Conservation (phyloP, 495 filamentous ascomycete genomes). For the Annulohypoxylon bovei region DNA sequence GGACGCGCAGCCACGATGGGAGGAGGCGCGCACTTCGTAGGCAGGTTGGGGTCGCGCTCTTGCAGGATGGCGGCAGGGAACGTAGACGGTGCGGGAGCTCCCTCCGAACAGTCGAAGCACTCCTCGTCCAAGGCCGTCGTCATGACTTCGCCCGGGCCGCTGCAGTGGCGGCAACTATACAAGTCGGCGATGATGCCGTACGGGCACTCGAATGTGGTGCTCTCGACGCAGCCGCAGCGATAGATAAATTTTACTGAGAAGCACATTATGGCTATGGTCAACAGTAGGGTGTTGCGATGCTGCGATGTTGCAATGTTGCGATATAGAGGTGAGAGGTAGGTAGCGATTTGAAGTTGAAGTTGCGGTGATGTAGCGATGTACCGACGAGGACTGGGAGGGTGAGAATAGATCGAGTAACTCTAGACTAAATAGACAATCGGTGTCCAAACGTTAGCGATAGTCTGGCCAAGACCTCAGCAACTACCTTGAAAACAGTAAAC, state of each 20-base stretch:
- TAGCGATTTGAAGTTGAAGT: neutral
- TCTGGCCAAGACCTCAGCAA: neutral
- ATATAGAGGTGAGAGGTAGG: neutral
- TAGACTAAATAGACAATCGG: neutral
- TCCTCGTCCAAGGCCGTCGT: slow-evolving; percentile 29
- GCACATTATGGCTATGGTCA: slow-evolving; percentile 29
- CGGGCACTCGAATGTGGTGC: slow-evolving; percentile 34
- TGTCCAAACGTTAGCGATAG: neutral
- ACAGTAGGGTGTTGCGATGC: neutral
- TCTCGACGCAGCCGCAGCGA: slow-evolving; percentile 38
- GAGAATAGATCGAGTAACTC: neutral
- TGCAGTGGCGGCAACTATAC: neutral
- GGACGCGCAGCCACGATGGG: too few species aligned
- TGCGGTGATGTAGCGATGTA: neutral
- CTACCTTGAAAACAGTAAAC: neutral
- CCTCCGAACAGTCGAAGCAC: slow-evolving; percentile 35
- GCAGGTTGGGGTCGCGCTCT: slow-evolving; percentile 13
- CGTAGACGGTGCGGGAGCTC: neutral
- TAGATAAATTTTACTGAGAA: slow-evolving; percentile 34
- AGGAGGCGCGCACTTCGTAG: neutral
- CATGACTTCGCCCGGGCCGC: neutral
- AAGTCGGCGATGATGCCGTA: neutral
- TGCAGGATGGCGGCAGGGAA: neutral
- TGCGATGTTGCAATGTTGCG: neutral
- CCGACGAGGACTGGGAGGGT: neutral